These are phyloP conservation scores for Panicum hallii DNA, from an alignment of 202 grass and related monocot genomes.

Conservation along the genomic window DNA sequence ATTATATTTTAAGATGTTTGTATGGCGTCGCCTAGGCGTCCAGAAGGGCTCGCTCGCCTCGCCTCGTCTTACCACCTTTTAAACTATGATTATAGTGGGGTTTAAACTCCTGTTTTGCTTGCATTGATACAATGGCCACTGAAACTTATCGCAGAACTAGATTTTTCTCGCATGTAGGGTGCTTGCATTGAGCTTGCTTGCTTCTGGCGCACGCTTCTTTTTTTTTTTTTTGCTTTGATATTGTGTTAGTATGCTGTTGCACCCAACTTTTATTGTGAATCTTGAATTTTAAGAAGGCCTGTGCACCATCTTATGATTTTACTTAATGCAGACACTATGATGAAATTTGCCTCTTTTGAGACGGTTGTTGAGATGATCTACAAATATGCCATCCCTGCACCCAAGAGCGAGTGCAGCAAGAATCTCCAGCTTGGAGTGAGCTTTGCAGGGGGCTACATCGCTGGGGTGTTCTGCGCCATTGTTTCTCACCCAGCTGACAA, in stretches of 20 bases:
- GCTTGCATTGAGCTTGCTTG: constrained; percentile 11
- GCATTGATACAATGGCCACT: not conserved
- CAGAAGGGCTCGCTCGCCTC: too few relatives aligned
- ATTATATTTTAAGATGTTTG: not conserved
- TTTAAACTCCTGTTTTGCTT: constrained; percentile 11
- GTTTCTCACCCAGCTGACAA: constrained; percentile 73
- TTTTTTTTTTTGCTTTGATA: not conserved
- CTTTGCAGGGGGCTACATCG: constrained; percentile 68
- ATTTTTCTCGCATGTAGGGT: not conserved
- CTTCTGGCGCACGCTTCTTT: not conserved
- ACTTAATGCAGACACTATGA: constrained; percentile 68
- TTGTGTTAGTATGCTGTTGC: not conserved
- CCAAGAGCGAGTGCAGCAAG: constrained; percentile 68
- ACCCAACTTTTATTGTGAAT: not conserved
- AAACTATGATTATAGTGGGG: not conserved
- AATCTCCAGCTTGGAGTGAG: constrained; percentile 68
- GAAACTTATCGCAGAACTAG: not conserved
- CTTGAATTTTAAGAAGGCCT: not conserved
- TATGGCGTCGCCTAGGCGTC: not conserved
- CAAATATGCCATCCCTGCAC: constrained; percentile 56
- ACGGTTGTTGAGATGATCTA: constrained; percentile 66
- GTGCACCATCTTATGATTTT: not conserved
- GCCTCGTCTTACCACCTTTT: too few relatives aligned
- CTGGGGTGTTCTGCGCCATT: constrained; percentile 63
- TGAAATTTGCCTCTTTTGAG: constrained; percentile 76